phyloP scores from a whole-genome alignment of 441 rosid genomes.

The Euphorbia celastroides region DNA sequence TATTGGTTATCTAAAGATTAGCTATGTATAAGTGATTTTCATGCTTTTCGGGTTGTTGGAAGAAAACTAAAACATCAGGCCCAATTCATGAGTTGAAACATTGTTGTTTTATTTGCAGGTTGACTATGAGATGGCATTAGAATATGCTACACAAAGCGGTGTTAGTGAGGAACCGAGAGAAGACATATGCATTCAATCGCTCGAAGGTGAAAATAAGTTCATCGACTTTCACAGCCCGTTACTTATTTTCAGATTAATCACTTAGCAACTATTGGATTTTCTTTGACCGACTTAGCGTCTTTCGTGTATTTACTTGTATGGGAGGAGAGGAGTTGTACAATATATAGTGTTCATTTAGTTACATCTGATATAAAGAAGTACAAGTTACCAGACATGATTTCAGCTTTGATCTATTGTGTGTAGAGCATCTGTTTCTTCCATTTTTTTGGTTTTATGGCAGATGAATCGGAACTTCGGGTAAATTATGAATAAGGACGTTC shows the following conservation, averaged over 20 bases:
- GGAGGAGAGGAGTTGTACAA: slow-evolving; percentile 6
- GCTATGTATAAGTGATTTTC: no score
- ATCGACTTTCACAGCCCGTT: slow-evolving; percentile 49
- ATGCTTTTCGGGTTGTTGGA: not conserved
- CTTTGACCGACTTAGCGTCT: not conserved
- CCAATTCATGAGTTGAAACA: not conserved
- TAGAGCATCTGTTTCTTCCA: not conserved
- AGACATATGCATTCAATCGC: slow-evolving; percentile 47
- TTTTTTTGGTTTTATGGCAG: not conserved
- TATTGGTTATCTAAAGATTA: not conserved
- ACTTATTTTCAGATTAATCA: slow-evolving; percentile 60
- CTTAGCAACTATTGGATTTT: slow-evolving; percentile 24
- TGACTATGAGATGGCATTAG: slow-evolving; percentile 95
- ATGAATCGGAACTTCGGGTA: not conserved
- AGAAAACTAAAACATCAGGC: not conserved
- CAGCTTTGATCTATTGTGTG: not conserved
- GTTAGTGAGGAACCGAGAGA: slow-evolving; percentile 93
- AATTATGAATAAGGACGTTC: not conserved
- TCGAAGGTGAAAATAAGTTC: slow-evolving; percentile 38
- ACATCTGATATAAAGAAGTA: not conserved
- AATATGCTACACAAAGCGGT: slow-evolving; percentile 93
- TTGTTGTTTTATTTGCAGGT: slow-evolving; percentile 52
- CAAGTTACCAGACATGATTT: not conserved
- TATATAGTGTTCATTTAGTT: slow-evolving; percentile 11
- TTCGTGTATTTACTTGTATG: slow-evolving; percentile 5